Base-by-base conservation (phyloP, 2,329 filamentous ascomycete species). In the Colletotrichum plurivorum region DNA sequence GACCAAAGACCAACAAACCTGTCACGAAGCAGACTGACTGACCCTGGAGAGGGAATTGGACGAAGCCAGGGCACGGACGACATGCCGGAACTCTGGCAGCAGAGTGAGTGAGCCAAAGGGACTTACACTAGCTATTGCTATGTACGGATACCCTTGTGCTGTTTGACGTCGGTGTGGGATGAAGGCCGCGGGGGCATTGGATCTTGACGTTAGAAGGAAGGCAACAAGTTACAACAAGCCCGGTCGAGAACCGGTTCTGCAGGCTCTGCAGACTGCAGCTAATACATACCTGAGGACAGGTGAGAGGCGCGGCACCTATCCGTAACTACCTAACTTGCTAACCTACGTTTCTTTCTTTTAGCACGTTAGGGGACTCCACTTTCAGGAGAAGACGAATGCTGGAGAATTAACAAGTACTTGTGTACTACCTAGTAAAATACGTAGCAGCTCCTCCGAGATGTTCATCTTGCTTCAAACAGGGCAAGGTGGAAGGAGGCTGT, bases 401-500 rank as follows among this genome's bases (percentile, higher is more conserved):
- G 63, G 64, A 70, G 67, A 70, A 67, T 63, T 27, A 45, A 36
- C 9, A 31, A 10, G 7, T 31, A 31, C 27, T 31, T 8, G 8
- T 9, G 9, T 36, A 36, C 31, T 36, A 9, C 7, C 27, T 36
- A 36, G 31, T 36, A 36, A 7, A 31, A 36, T 36, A 36, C 56
- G 62, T 56, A 45, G 66, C 55, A 66, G 67, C 63, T 59, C 67
- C 54, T 39, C 31, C 31, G 10, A 68, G 64, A 55, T 70, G 67
- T 68, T 62, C 67, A 68, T 70, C 67, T 68, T 70, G 67, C 57
- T 70, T 68, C 67, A 58, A 67, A 70, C 63, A 41, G 43, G 67
- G 63, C 67, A 68, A 68, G 67, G 63, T 58, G 45, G 43, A 70
- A 70, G 67, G 67, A 68, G 67, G 67, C 67, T 70, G 67, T 70